A percentile compares a stretch with the other conserved stretches of the same genome.
Conservation (phyloP, 768 basidiomycete species). For the Cystobasidium tubakii region DNA sequence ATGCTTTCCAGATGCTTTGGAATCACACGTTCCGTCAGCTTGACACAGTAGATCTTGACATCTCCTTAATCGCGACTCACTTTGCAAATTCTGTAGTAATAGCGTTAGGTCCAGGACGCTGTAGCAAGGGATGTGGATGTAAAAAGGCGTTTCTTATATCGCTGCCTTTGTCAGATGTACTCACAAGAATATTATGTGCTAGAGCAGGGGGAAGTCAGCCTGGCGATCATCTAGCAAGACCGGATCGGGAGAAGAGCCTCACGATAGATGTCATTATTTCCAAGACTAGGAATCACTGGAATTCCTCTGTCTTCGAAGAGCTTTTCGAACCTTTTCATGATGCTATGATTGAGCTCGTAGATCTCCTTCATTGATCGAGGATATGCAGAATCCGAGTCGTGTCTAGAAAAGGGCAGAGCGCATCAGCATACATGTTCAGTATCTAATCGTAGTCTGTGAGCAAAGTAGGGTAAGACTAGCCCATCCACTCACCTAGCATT, state of each 20-base stretch:
- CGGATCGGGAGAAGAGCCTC: no score
- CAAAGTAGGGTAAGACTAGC: no score
- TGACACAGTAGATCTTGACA: no score
- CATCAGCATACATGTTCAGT: no score
- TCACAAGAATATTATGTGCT: constrained; percentile 33
- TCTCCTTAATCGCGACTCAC: background rate
- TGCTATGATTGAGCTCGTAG: constrained; percentile 62
- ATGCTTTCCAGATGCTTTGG: constrained; percentile 71
- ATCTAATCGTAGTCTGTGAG: no score
- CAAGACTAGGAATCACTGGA: constrained; percentile 73
- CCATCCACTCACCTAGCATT: constrained; percentile 48
- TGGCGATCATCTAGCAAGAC: no score
- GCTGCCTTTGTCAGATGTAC: background rate
- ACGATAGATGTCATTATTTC: constrained; percentile 79
- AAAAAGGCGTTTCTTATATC: background rate
- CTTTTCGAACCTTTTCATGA: constrained; percentile 65
- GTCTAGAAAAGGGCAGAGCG: no score
- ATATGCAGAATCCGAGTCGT: constrained; percentile 74
- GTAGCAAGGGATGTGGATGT: background rate
- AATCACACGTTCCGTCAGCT: background rate
- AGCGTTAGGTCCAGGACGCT: constrained; percentile 59
- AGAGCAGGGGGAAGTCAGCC: background rate
- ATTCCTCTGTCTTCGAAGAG: constrained; percentile 62
- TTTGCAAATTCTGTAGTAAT: constrained; percentile 52
- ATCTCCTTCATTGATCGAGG: constrained; percentile 78